These are phyloP conservation scores for Thalassiosira hispida DNA, from an alignment of 352 stramenopile genomes.

Conservation along the genomic window DNA sequence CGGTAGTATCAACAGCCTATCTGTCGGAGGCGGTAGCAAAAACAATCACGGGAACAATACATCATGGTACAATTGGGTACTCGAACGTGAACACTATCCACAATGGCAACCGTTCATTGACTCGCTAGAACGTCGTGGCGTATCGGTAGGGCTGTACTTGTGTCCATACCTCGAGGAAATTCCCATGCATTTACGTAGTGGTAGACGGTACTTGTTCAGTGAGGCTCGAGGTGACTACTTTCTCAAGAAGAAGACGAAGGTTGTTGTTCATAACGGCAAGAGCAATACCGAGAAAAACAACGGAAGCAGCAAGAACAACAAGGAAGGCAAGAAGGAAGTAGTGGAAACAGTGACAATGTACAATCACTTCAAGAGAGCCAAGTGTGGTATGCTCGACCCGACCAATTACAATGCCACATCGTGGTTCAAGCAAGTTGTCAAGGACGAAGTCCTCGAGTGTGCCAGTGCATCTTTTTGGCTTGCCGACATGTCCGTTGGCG, in stretches of 20 bases:
- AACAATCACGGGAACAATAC: constrained; percentile 5
- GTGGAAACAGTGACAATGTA: neutral
- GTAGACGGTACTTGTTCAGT: constrained; percentile 49
- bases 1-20: neutral
- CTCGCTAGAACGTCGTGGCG: constrained; percentile 32
- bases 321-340: constrained; percentile 9
- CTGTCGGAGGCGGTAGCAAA: neutral
- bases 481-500: constrained; percentile 34
- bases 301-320: constrained; percentile 7
- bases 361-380: constrained; percentile 24
- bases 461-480: constrained; percentile 53
- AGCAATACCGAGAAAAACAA: neutral
- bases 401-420: constrained; percentile 38
- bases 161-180: constrained; percentile 57
- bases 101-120: constrained; percentile 42
- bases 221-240: constrained; percentile 41
- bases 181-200: constrained; percentile 41
- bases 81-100: constrained; percentile 52
- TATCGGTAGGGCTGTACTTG: constrained; percentile 47
- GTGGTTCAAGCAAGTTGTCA: constrained; percentile 51
- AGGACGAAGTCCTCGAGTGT: constrained; percentile 41
- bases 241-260: constrained; percentile 24
- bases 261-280: constrained; percentile 9
- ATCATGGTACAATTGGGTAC: constrained; percentile 58
- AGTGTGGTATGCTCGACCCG: constrained; percentile 39